Percentiles rank a stretch among this genome's conserved stretches.
Evolutionary conservation across 371 early-diverging fungal genomes (phyloP).

Genomic region (Zancudomyces culisetae): DNA sequence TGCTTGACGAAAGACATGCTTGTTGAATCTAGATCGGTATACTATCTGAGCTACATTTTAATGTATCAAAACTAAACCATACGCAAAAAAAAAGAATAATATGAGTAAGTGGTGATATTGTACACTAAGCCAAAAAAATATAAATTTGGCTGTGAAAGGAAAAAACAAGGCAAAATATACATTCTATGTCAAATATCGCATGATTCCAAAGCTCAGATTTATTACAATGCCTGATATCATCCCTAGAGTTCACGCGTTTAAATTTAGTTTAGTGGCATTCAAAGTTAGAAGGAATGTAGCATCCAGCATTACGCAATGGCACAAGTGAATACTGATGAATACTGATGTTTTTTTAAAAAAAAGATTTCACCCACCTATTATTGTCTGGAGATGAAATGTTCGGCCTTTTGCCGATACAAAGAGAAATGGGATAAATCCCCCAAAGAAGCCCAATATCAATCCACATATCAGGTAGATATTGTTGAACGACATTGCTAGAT

Average conservation of each 20-base stretch:
- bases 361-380: background rate
- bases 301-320: background rate
- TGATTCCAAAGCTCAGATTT: background rate
- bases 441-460: conserved; percentile 1
- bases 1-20: too few relatives aligned
- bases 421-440: conserved; percentile 1
- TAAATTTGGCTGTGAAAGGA: conserved; percentile 10
- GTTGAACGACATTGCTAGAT: background rate
- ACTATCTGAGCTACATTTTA: too few relatives aligned
- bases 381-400: background rate
- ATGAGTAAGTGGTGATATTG: too few relatives aligned
- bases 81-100: too few relatives aligned
- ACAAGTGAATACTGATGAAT: background rate
- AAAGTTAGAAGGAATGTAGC: too few relatives aligned
- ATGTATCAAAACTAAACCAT: too few relatives aligned
- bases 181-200: conserved; percentile 1
- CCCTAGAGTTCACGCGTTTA: too few relatives aligned
- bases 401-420: background rate
- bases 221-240: background rate
- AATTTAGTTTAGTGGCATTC: too few relatives aligned
- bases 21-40: too few relatives aligned
- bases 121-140: too few relatives aligned
- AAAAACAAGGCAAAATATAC: conserved; percentile 6
- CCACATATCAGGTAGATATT: background rate
- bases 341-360: background rate